A percentile compares a stretch with the other conserved stretches of the same genome.
These are phyloP conservation scores for Gleditsia sinensis DNA, from an alignment of 306 rosid species.

Conservation along the genomic window DNA sequence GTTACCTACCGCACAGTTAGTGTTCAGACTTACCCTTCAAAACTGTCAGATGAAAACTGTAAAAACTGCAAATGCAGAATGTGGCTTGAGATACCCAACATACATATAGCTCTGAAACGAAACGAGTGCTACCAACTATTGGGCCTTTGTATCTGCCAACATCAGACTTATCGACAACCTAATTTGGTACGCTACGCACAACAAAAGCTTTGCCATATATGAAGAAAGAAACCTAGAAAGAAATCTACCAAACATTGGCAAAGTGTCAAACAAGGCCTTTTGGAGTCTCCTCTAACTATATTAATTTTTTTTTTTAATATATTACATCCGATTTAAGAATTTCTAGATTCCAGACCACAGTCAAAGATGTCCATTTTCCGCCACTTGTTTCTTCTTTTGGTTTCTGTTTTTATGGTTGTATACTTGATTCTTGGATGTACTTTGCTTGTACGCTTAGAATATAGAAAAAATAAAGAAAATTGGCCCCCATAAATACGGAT, in stretches of 20 bases:
- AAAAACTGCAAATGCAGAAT: slow-evolving; percentile 18
- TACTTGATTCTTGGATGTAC: background rate
- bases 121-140: background rate
- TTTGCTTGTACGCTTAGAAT: background rate
- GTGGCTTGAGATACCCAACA: slow-evolving; percentile 35
- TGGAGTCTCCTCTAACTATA: too few species aligned
- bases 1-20: background rate
- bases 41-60: background rate
- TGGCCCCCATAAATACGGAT: background rate
- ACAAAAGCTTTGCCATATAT: background rate
- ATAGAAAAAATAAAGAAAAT: background rate
- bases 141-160: slow-evolving; percentile 38
- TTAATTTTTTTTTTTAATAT: too few species aligned
- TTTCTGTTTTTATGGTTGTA: background rate
- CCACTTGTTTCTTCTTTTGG: slow-evolving; percentile 34
- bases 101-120: background rate
- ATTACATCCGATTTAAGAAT: too few species aligned
- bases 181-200: background rate
- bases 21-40: slow-evolving; percentile 31
- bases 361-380: background rate
- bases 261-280: background rate
- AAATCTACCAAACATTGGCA: background rate
- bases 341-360: too few species aligned
- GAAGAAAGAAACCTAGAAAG: background rate
- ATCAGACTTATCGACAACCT: slow-evolving; percentile 43